phyloP scores from a whole-genome alignment of 352 stramenopile genomes.

The Peronospora destructor region DNA sequence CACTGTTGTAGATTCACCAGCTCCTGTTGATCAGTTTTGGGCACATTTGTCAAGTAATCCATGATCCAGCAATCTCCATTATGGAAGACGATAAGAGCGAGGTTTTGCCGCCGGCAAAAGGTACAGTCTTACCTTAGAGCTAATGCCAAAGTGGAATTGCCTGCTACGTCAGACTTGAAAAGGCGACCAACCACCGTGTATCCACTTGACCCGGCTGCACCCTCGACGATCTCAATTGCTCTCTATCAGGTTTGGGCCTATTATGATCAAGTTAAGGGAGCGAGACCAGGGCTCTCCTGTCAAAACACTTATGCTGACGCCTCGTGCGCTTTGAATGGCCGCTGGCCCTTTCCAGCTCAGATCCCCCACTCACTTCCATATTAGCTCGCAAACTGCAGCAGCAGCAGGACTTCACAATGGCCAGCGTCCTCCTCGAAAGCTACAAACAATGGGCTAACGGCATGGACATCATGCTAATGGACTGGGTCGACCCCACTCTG shows the following conservation, averaged over 20 bases:
- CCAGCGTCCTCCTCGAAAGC: constrained; percentile 29
- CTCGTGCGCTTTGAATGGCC: constrained; percentile 30
- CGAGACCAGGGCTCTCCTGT: constrained; percentile 17
- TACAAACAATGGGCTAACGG: constrained; percentile 31
- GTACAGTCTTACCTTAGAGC: background rate
- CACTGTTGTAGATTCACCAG: no score
- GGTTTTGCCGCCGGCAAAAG: no score
- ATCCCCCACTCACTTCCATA: constrained; percentile 20
- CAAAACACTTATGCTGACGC: constrained; percentile 16
- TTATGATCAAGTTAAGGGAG: background rate
- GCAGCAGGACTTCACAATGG: constrained; percentile 22
- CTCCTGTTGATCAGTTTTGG: no score
- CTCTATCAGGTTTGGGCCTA: background rate
- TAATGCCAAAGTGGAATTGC: background rate
- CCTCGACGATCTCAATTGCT: constrained; percentile 3
- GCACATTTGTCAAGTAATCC: no score
- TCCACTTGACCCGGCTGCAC: constrained; percentile 3
- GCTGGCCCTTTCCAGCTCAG: constrained; percentile 18
- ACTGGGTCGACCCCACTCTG: constrained; percentile 33
- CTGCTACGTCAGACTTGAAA: constrained; percentile 24
- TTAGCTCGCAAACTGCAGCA: constrained; percentile 16
- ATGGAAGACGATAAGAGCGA: no score
- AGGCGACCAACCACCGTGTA: constrained; percentile 7
- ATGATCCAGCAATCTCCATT: no score
- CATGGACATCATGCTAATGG: constrained; percentile 33